A percentile compares a stretch with the other conserved stretches of the same genome.
These are phyloP conservation scores for Gentiana macrophylla DNA, from an alignment of 257 asterid genomes.

Conservation along the genomic window DNA sequence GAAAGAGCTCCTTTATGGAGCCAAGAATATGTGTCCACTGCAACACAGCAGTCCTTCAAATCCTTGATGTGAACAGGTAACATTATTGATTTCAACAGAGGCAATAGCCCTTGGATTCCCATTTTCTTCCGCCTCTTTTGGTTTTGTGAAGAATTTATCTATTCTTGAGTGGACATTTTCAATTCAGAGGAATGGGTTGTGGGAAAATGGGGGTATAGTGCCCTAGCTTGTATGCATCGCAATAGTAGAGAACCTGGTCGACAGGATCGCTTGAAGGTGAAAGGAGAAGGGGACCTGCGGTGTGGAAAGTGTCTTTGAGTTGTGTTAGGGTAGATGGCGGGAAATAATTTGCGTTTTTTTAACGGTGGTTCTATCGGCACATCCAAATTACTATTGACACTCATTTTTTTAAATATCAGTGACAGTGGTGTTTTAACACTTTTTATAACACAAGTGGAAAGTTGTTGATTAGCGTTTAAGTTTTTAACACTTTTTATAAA, in stretches of 20 bases:
- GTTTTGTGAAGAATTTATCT: slow-evolving; percentile 3
- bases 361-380: too few relatives aligned
- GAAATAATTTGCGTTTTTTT: slow-evolving; percentile 1
- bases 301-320: neutral
- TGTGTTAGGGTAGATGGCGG: slow-evolving; percentile 12
- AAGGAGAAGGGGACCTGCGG: neutral
- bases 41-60: slow-evolving; percentile 64
- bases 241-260: neutral
- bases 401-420: too few relatives aligned
- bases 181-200: slow-evolving; percentile 4
- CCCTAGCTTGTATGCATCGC: slow-evolving; percentile 2
- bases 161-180: neutral
- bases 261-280: neutral
- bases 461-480: too few relatives aligned
- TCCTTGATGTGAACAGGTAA: slow-evolving; percentile 70
- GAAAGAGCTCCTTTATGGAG: slow-evolving; percentile 97
- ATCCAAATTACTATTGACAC: too few relatives aligned
- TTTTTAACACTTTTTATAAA: too few relatives aligned
- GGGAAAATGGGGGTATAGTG: slow-evolving; percentile 2
- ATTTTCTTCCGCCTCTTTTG: slow-evolving; percentile 18
- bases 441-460: too few relatives aligned
- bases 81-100: slow-evolving; percentile 92
- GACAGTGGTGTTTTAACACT: too few relatives aligned
- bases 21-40: slow-evolving; percentile 95
- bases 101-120: slow-evolving; percentile 90